Conservation (phyloP, 345 rosid species). For the Salix brachista region DNA sequence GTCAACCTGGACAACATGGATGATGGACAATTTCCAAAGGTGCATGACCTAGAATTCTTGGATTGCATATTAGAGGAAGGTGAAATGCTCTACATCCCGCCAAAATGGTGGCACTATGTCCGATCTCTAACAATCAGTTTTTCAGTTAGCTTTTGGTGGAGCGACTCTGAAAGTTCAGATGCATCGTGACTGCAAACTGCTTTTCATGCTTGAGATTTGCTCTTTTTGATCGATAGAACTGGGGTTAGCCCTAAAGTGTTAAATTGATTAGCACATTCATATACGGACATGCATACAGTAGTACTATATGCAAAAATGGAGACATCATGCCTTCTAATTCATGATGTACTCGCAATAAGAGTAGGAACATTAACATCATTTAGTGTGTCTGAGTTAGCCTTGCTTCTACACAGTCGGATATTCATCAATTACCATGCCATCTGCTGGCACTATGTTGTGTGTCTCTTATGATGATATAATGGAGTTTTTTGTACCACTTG, state of each 20-base stretch:
- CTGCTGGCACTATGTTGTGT: too few species aligned
- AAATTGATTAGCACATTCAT: background rate
- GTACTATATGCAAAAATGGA: background rate
- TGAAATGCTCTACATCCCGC: constrained; percentile 96
- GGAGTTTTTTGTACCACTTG: too few species aligned
- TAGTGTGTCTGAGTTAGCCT: too few species aligned
- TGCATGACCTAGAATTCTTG: constrained; percentile 58
- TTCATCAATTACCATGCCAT: too few species aligned
- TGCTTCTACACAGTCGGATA: too few species aligned
- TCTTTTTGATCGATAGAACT: background rate
- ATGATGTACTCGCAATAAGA: background rate
- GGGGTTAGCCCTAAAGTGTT: background rate
- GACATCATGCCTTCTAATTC: background rate
- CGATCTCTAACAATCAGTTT: constrained; percentile 75
- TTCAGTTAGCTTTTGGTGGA: constrained; percentile 98
- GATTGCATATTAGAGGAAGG: constrained; percentile 94
- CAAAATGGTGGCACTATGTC: constrained; percentile 99
- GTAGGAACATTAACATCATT: too few species aligned
- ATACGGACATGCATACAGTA: background rate
- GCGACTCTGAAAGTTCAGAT: constrained; percentile 27
- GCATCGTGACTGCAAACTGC: background rate
- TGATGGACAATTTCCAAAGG: constrained; percentile 52
- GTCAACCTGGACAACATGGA: constrained; percentile 86
- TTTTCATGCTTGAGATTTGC: background rate
- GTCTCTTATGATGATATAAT: too few species aligned